Base-by-base conservation (phyloP, 495 filamentous ascomycete species). In the Penicillium dipodomyicola region DNA sequence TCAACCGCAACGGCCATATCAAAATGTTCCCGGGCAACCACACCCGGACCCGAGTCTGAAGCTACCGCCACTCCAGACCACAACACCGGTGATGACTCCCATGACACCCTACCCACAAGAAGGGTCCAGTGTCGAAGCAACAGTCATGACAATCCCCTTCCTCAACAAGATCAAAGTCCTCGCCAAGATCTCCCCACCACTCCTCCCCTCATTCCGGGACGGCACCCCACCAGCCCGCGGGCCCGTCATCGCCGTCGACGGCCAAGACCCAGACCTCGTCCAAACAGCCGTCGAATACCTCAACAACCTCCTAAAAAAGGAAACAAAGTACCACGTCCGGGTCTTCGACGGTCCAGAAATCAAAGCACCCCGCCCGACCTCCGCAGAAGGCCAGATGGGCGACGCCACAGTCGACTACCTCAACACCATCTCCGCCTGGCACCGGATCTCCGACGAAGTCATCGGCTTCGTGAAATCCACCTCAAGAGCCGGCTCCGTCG, bases 211-310 rank as follows among this genome's bases (percentile, higher is more conserved):
- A 23, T 74, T 72, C 57, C 67, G 67, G 1, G 73, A 62, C 69
- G 70, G 15, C n/a, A 76, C 71, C 8, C 60, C 71, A 33, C 72
- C 71, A 52, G 69, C 77, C 23, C 81, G 92, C 40, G 92, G 95
- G 0, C 81, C 89, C 1, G 80, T 97, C 25, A 85, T 97, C 45
- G 86, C 90, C 0, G 70, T 98, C 22, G 94, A 98, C 66, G 91
- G 92, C 14, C 73, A 87, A 22, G 80, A 88, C 49, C 63, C 69
- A 3, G 60, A 67, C 1, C 63, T 86, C 12, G 73, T 88, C 11
- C 74, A 76, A 42, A 67, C 74, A 6, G 78, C 91, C 7, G 77
- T 83, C 2, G 68, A 75, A 19, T 85, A 86, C 58, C 81, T 96
- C 4, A 80, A 84, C 41, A 77, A 79, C 9, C 78, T 80, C 20